A percentile compares a stretch with the other conserved stretches of the same genome.
phyloP scores from a whole-genome alignment of 1,284 basidiomycete genomes.

The Filobasidium uniguttulatum region DNA sequence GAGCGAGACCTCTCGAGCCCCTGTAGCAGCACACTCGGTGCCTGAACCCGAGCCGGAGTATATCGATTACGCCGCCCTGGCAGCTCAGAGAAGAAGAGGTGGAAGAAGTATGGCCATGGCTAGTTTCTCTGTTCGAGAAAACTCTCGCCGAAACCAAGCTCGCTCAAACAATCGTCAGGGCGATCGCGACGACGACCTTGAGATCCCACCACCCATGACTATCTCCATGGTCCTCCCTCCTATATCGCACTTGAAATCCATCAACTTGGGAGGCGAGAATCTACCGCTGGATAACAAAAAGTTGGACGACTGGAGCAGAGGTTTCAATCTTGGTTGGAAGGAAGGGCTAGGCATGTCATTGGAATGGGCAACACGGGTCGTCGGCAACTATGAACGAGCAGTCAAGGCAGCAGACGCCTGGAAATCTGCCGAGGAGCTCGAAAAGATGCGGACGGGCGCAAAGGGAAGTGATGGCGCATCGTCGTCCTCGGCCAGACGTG shows the following conservation, averaged over 20 bases:
- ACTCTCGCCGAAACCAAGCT: constrained; percentile 17
- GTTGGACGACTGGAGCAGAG: constrained; percentile 27
- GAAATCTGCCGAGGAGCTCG: constrained; percentile 19
- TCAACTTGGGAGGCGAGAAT: constrained; percentile 35
- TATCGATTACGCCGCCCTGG: background rate
- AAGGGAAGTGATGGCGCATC: too few relatives aligned
- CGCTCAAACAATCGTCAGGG: constrained; percentile 4
- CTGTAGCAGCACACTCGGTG: background rate
- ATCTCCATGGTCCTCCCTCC: constrained; percentile 34
- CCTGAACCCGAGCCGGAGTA: background rate
- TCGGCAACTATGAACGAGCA: constrained; percentile 34
- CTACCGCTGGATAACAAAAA: constrained; percentile 20
- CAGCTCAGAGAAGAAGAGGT: constrained; percentile 20
- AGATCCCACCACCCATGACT: constrained; percentile 24
- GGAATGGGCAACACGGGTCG: constrained; percentile 33
- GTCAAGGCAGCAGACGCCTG: constrained; percentile 30
- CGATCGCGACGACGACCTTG: constrained; percentile 14
- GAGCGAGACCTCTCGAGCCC: background rate
- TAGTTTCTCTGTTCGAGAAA: constrained; percentile 32
- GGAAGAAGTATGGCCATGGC: constrained; percentile 32
- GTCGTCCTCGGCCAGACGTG: too few relatives aligned
- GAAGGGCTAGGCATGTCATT: constrained; percentile 28
- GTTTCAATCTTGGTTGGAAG: constrained; percentile 34
- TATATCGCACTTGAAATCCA: constrained; percentile 28
- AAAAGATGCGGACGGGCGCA: background rate